Percentiles rank a stretch among this genome's conserved stretches.
Conservation (phyloP, 306 rosid genomes). For the Malus domestica region DNA sequence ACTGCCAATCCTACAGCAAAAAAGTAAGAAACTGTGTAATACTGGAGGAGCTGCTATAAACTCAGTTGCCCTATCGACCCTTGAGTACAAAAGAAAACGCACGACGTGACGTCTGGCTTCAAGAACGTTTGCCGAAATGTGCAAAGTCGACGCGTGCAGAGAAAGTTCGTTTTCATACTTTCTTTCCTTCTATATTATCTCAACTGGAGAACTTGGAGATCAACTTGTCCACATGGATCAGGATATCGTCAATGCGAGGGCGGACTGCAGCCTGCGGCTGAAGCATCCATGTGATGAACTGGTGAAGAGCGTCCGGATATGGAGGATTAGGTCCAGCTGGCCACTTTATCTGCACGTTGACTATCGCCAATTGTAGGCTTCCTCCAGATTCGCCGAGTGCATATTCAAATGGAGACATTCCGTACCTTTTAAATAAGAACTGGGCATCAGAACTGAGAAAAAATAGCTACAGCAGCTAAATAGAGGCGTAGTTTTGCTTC, state of each 20-base stretch:
- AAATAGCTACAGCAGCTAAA: slow-evolving; percentile 11
- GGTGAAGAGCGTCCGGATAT: slow-evolving; percentile 90
- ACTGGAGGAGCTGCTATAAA: slow-evolving; percentile 32
- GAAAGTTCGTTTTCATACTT: slow-evolving; percentile 3
- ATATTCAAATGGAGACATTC: slow-evolving; percentile 95
- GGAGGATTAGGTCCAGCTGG: slow-evolving; percentile 76
- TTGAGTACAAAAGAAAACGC: slow-evolving; percentile 5
- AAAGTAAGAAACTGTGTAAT: slow-evolving; percentile 13
- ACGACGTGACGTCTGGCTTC: neutral
- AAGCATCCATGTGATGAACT: slow-evolving; percentile 98
- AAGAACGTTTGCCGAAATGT: slow-evolving; percentile 11
- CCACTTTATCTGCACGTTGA: slow-evolving; percentile 90
- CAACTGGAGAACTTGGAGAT: slow-evolving; percentile 74
- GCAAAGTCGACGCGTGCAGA: neutral
- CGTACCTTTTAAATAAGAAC: slow-evolving; percentile 53
- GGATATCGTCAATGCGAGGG: slow-evolving; percentile 78
- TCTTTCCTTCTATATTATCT: slow-evolving; percentile 17
- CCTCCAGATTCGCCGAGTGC: slow-evolving; percentile 98
- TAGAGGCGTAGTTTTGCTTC: neutral
- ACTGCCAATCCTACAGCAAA: slow-evolving; percentile 43
- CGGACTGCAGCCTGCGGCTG: slow-evolving; percentile 84
- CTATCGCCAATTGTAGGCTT: slow-evolving; percentile 84
- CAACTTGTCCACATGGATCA: slow-evolving; percentile 91
- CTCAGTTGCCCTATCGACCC: slow-evolving; percentile 24
- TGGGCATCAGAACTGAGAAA: slow-evolving; percentile 8